Evolutionary conservation across 192 early-diverging fungal species (phyloP).

Genomic region (Dissophora globulifera): DNA sequence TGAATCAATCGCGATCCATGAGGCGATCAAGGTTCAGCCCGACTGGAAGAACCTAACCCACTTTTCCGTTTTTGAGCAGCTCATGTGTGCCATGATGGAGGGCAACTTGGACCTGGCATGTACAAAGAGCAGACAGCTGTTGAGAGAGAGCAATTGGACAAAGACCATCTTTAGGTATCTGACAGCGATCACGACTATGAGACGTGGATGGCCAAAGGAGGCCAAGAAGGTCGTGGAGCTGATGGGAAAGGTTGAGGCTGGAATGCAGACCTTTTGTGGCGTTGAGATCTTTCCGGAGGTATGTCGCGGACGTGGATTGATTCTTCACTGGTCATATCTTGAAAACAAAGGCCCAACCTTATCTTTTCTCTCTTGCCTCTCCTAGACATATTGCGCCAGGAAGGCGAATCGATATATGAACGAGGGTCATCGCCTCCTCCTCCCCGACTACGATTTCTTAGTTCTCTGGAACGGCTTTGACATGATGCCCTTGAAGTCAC

Average conservation of each 20-base stretch:
- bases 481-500: constrained; percentile 66
- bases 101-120: constrained; percentile 68
- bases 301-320: background rate
- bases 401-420: constrained; percentile 85
- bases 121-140: constrained; percentile 68
- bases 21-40: constrained; percentile 58
- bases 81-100: constrained; percentile 71
- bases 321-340: background rate
- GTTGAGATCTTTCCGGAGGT: constrained; percentile 80
- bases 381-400: constrained; percentile 80
- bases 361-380: too few relatives aligned
- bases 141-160: constrained; percentile 87
- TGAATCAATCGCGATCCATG: constrained; percentile 71
- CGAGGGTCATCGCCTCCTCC: constrained; percentile 65
- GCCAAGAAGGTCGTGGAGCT: constrained; percentile 61
- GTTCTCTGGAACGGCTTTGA: constrained; percentile 79
- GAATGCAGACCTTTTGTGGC: constrained; percentile 83
- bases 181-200: constrained; percentile 67
- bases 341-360: too few relatives aligned
- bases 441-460: constrained; percentile 83
- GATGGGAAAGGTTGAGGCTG: constrained; percentile 74
- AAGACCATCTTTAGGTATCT: constrained; percentile 84
- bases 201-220: constrained; percentile 46
- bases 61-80: constrained; percentile 82
- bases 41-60: constrained; percentile 87